Base-by-base conservation (phyloP, 2,329 filamentous ascomycete species). In the Alternaria gansuensis region DNA sequence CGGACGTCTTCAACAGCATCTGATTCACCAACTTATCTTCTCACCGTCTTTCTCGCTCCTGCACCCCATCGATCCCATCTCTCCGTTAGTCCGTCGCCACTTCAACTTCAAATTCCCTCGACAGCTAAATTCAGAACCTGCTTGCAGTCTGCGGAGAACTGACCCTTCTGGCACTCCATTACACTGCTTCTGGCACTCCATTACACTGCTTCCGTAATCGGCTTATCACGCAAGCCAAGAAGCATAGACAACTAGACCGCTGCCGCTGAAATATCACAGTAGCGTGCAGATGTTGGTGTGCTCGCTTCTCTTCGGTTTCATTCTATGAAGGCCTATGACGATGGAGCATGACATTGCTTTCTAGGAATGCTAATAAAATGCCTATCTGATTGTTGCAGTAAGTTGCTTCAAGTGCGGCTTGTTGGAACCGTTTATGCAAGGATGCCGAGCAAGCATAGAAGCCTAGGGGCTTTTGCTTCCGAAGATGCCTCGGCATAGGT, bases 21-120 rank as follows among this genome's bases (percentile, higher is more conserved):
- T 50, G 49, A 36, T 24, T 26, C 51, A 45, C 31, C 56, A 44
- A 21, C 37, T 17, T 23, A 29, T 29, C 24, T 28, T 49, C 39
- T 59, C 56, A 50, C 56, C 51, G 51, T 58, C 55, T 58, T 58
- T 58, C 51, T 54, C 50, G 55, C 51, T 54, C 39, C 50, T 31
- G 45, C 34, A 43, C 14, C 43, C 24, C 37, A 54, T 39, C 51
- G 36, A 48, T 23, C 46, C n/a, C 21, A 43, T 14, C 26, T 36
- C 17, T 49, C 41, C 24, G 31, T 48, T 53, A 24, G 28, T 11
- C 37, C n/a, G 43, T 14, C 26, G 29, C 37, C 21, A 29, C n/a
- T 37, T 53, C 36, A 24, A 14, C 31, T 36, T 26, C 14, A 28
- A 28, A 17, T 21, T 53, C 34, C 29, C 28, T 28, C 34, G n/a